Base-by-base conservation (phyloP, 2,329 filamentous ascomycete genomes). In the Fusarium nisikadoi region DNA sequence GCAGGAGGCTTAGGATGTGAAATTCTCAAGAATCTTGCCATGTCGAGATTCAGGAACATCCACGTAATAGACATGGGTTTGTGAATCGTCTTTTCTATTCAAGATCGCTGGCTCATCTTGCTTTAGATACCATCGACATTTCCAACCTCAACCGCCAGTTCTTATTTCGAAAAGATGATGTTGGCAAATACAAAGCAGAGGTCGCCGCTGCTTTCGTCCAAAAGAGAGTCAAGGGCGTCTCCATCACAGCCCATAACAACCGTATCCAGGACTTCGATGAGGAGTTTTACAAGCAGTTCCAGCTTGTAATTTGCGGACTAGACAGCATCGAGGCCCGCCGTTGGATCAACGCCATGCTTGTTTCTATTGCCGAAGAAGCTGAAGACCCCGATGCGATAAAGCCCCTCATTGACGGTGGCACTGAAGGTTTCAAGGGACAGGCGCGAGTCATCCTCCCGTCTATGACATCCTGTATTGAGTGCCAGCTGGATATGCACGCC, bases 111-210 rank as follows among this genome's bases (percentile, higher is more conserved):
- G 54, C 72, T 75, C 55, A 70, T 74, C 42, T 55, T 29, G 4
- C 47, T 46, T 47, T 74, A 94, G 94, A 99, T 82, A 99, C 95
- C 3, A 99, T 99, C 81, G 96, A 99, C 79, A 95, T 99, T 68
- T 98, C 95, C 55, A 99, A 99, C 81, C 88, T 99, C 27, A 99
- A 99, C 83, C 92, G 96, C 45, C 96, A 99, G 78, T 99, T 99
- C 79, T 90, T 99, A 65, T 99, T 99, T 83, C 93, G 96, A 27
- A 89, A 95, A 76, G 86, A 90, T 67, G 96, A 99, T 80, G 95
- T 99, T 33, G 96, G 97, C 41, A 95, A 94, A 78, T 93, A 89
- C 75, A 99, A 99, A 83, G 96, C 97, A 54, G 94, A 96, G 79
- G 93, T 97, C 46, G 96, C 96, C 7, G 96, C 96, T 13, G 88